Conservation (phyloP, 1,284 basidiomycete genomes). For the Psilocybe mexicana region DNA sequence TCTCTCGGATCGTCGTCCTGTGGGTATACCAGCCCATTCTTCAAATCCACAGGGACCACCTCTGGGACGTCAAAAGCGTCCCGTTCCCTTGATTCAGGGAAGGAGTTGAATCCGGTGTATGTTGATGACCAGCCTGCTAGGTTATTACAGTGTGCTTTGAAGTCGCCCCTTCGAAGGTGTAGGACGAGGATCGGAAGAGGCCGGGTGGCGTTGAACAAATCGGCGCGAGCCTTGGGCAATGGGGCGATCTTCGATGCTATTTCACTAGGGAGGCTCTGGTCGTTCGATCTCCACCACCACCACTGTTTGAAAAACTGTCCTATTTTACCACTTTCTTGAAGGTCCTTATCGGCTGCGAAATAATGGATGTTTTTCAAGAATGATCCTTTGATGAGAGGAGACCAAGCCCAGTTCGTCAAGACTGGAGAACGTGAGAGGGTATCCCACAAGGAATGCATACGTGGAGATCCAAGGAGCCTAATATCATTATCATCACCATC, state of each 20-base stretch:
- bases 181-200: slow-evolving; percentile 43
- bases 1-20: slow-evolving; percentile 4
- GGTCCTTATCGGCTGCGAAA: slow-evolving; percentile 5
- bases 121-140: slow-evolving; percentile 43
- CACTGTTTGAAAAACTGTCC: slow-evolving; percentile 24
- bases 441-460: slow-evolving; percentile 46
- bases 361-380: slow-evolving; percentile 15
- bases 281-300: not conserved
- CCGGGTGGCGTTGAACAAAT: not conserved
- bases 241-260: not conserved
- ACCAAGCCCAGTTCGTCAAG: slow-evolving; percentile 47
- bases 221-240: not conserved
- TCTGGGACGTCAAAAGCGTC: slow-evolving; percentile 27
- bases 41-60: slow-evolving; percentile 2
- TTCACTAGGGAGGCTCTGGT: not conserved
- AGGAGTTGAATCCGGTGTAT: slow-evolving; percentile 47
- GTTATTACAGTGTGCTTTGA: slow-evolving; percentile 47
- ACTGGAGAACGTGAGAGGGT: slow-evolving; percentile 44
- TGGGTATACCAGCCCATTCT: not conserved
- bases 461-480: slow-evolving; percentile 45
- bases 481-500: not conserved
- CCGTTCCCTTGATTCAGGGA: slow-evolving; percentile 39
- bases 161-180: slow-evolving; percentile 65
- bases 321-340: slow-evolving; percentile 23
- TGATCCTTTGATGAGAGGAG: slow-evolving; percentile 41